Conservation (phyloP, 2,329 filamentous ascomycete species). For the Talaromyces pinophilus region DNA sequence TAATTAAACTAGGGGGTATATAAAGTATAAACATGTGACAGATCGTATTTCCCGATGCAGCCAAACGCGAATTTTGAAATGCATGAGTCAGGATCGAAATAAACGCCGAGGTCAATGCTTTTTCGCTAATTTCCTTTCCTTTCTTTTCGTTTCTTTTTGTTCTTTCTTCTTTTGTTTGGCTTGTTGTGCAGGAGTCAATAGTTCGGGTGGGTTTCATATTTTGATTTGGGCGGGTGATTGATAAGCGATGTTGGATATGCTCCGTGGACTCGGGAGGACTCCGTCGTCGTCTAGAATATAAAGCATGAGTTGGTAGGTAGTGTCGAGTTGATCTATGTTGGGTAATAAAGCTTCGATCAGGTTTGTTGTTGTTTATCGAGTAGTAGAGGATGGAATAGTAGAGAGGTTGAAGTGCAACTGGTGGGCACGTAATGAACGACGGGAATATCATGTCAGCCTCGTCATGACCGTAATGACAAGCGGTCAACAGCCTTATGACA, state of each 20-base stretch:
- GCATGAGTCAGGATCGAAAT: conserved; percentile 1
- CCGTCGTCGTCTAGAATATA: background rate
- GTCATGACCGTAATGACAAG: background rate
- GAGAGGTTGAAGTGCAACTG: background rate
- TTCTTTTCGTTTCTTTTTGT: background rate
- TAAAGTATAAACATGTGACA: conserved; percentile 5
- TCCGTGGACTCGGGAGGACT: background rate
- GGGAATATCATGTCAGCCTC: background rate
- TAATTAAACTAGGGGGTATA: background rate
- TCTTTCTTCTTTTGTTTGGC: background rate
- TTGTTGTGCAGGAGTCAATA: background rate
- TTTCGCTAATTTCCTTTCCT: background rate
- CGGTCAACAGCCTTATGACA: background rate
- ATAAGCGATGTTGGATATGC: conserved; percentile 6
- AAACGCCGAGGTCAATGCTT: conserved; percentile 8
- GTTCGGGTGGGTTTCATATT: background rate
- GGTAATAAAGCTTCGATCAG: background rate
- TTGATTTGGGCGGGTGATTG: background rate
- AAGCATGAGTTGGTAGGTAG: background rate
- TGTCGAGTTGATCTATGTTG: background rate
- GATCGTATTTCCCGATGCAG: background rate
- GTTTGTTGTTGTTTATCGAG: background rate
- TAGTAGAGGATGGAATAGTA: background rate
- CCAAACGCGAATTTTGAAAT: background rate
- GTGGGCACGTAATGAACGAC: background rate